Percentiles rank a stretch among this genome's conserved stretches.
Evolutionary conservation across 805 yeast species (phyloP).

Genomic region (Candida chilensis): DNA sequence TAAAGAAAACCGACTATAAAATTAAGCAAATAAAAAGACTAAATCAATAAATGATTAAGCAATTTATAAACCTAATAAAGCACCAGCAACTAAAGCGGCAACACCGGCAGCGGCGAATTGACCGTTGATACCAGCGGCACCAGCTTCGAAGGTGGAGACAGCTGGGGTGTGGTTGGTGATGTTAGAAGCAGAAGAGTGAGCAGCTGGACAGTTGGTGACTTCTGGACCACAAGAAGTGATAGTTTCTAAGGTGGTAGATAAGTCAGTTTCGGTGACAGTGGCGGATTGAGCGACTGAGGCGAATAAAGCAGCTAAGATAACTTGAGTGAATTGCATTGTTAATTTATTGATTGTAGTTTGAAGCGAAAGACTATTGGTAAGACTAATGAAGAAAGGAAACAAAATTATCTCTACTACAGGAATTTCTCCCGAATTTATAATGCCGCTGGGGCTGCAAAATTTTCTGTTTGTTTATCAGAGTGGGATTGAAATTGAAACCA

Average conservation of each 20-base stretch:
- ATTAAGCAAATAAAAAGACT: too few relatives aligned
- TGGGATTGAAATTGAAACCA: too few relatives aligned
- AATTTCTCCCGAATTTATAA: too few relatives aligned
- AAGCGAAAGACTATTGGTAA: conserved; percentile 1
- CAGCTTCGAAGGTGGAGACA: conserved; percentile 8
- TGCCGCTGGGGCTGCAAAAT: too few relatives aligned
- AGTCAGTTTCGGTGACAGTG: conserved; percentile 19
- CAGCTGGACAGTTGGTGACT: conserved; percentile 33
- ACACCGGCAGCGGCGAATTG: conserved; percentile 16
- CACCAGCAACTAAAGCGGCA: conserved; percentile 14
- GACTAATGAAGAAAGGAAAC: not conserved
- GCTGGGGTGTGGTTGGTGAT: conserved; percentile 7
- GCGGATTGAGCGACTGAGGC: conserved; percentile 13
- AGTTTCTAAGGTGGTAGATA: conserved; percentile 27
- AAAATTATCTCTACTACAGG: too few relatives aligned
- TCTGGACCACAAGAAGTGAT: conserved; percentile 26
- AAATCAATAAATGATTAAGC: not conserved
- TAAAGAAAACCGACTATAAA: not conserved
- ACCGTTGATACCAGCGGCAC: conserved; percentile 8
- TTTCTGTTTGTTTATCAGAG: too few relatives aligned
- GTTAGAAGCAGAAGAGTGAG: conserved; percentile 8
- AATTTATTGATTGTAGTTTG: not conserved
- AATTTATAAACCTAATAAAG: conserved; percentile 17
- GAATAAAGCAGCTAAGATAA: conserved; percentile 14
- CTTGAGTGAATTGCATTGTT: conserved; percentile 21